Base-by-base conservation (phyloP, 257 asterid genomes). In the Solanum chilense region DNA sequence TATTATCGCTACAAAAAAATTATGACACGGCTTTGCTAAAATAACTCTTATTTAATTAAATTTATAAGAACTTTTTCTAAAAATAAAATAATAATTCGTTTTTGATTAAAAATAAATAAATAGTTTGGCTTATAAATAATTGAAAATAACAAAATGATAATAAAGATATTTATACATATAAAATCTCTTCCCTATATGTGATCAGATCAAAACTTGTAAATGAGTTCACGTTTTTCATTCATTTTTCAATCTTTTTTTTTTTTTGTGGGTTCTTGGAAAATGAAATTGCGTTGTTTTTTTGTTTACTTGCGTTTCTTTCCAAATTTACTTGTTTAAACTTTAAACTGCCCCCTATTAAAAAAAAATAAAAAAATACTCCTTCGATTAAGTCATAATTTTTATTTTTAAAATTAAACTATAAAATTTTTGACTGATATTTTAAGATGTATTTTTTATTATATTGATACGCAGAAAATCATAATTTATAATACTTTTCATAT, bases 381-480 rank as follows among this genome's bases (percentile, higher is more conserved):
- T 35, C 39, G 7, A 0, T 35, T 0, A 5, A 5, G 39, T 37
- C 7, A 37, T 37, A 1, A 37, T 37, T 5, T 37, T 37, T 37
- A 37, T 37, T 37, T 37, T 37, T 37, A 37, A 35, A 6, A 5
- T 37, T 0, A 37, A 37, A 37, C 6, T 5, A 37, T 1, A 5
- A 37, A 0, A 37, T 5, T 5, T 37, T 37, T 5, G 0, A 37
- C 7, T 5, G 39, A 6, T 0, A 37, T 37, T 37, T 37, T 37
- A 37, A 37, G 7, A 37, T 37, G 7, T 6, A 37, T 37, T 37
- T 37, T 37, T 37, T 37, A 37, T 37, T 37, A 37, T 37, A 37
- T 37, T 37, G 1, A 6, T 37, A 6, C 0, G 39, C 39, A 37
- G 1, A 37, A 37, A 37, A 5, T 37, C 1, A 0, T 5, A 37